Evolutionary conservation across 106 monocot species (phyloP), one percentile per base, ranked within the genome.

Genomic region (Allium sativum): DNA sequence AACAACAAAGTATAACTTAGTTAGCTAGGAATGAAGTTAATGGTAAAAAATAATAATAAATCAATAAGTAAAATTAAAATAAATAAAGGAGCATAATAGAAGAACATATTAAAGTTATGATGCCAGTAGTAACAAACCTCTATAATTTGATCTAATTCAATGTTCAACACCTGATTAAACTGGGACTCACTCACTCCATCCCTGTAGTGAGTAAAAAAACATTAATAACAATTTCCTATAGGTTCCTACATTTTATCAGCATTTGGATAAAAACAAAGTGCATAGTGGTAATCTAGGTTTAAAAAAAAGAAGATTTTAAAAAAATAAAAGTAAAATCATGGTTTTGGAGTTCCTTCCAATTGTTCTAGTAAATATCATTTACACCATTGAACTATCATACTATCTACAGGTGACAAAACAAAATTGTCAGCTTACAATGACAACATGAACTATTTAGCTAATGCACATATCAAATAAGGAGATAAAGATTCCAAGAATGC

Each of bases 151-250:
- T 75, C 64, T 21, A 86, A 70, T 64, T 91, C 90, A 40, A 80
- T 58, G 40, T 86, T 91, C 42, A 86, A 43, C 58, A 91, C 86
- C 53, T 86, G 78, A 65, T 59, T 71, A 62, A 91, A 86, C 21
- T 91, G 82, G 40, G 82, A 79, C 55, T 91, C 82, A 42, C 83
- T 18, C 0, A 86, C 86, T 55, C 90, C 82, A 76, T 91, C 90
- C 72, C 90, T 86, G 63, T 3, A 2, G 8, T 40, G 1, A 68
- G 21, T 7, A 48, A 52, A n/a, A 11, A 12, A 50, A 50, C 48
- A 50, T 12, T 12, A 50, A 50, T 50, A 50, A 15, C 11, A 11
- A 3, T 15, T 11, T 3, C 48, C 31, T 31, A 2, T 31, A 3
- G 31, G 31, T 31, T 31, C 31, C 31, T 5, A 31, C 31, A 31